Percentiles rank a stretch among this genome's conserved stretches.
Conservation (phyloP, 768 basidiomycete genomes). For the Termitomyces sp. region DNA sequence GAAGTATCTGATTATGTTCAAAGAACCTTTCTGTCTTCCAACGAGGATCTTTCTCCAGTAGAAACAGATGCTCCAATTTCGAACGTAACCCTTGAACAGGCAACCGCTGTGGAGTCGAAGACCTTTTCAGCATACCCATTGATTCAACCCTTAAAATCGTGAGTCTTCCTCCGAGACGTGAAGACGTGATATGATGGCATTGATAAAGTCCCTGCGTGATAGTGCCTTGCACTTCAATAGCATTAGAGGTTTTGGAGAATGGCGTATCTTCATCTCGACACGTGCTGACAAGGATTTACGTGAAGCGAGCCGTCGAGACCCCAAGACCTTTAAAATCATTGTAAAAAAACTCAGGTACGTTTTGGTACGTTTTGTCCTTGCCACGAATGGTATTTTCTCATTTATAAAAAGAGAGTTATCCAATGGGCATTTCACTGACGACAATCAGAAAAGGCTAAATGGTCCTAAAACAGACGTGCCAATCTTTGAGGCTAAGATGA, state of each 20-base stretch:
- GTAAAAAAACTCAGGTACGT: slow-evolving; percentile 65
- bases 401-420: slow-evolving; percentile 53
- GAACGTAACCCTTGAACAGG: neutral
- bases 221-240: slow-evolving; percentile 54
- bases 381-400: neutral
- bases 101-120: neutral
- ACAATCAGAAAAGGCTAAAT: slow-evolving; percentile 12
- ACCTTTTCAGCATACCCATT: slow-evolving; percentile 30
- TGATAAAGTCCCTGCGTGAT: neutral
- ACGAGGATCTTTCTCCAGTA: neutral
- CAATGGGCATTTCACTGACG: slow-evolving; percentile 14
- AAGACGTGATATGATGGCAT: too few species aligned
- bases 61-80: neutral
- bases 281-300: slow-evolving; percentile 45
- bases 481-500: slow-evolving; percentile 14
- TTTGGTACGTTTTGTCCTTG: neutral
- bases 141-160: slow-evolving; percentile 54
- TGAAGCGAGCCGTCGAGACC: slow-evolving; percentile 37
- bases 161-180: slow-evolving; percentile 6
- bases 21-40: slow-evolving; percentile 10
- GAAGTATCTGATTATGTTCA: slow-evolving; percentile 11
- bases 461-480: slow-evolving; percentile 9
- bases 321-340: slow-evolving; percentile 43
- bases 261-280: slow-evolving; percentile 52
- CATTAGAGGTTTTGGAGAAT: slow-evolving; percentile 55